These are phyloP conservation scores for Solanum virginianum DNA, from an alignment of 257 asterid genomes.

Conservation along the genomic window DNA sequence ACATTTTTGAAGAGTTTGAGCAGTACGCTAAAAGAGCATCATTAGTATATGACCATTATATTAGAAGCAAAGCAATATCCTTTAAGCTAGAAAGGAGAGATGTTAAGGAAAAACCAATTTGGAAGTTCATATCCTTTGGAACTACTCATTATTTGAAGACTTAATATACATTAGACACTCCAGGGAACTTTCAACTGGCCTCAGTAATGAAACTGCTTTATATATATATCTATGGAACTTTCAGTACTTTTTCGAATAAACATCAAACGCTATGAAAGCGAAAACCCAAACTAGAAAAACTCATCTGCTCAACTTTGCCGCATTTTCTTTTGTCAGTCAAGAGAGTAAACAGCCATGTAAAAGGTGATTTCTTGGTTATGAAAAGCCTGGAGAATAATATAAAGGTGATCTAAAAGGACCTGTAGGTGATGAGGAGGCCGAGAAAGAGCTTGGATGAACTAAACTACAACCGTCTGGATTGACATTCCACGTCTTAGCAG, in stretches of 20 bases:
- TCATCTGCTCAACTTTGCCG: conserved; percentile 9
- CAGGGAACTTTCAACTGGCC: not conserved
- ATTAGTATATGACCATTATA: not conserved
- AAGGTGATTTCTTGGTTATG: conserved; percentile 3
- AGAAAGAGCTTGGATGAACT: conserved; percentile 1
- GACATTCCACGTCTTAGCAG: conserved; percentile 30
- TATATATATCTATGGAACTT: not conserved
- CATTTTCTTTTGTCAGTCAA: conserved; percentile 1
- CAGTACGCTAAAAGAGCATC: not conserved
- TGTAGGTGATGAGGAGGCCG: conserved; percentile 9
- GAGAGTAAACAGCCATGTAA: not conserved
- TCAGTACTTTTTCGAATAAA: not conserved
- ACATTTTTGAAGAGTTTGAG: not conserved
- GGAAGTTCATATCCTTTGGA: not conserved
- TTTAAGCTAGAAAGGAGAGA: not conserved
- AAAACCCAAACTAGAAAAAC: conserved; percentile 4
- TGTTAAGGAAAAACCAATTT: not conserved
- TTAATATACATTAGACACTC: not conserved
- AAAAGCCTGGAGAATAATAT: conserved; percentile 22
- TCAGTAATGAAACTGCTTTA: not conserved
- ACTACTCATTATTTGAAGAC: not conserved
- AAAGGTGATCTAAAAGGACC: conserved; percentile 14
- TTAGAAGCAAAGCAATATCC: not conserved
- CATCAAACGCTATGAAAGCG: not conserved
- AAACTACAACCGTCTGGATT: conserved; percentile 5